Evolutionary conservation across 2,329 filamentous ascomycete species (phyloP), one percentile per base, ranked within the genome.

Genomic region (Seiridium cupressi): DNA sequence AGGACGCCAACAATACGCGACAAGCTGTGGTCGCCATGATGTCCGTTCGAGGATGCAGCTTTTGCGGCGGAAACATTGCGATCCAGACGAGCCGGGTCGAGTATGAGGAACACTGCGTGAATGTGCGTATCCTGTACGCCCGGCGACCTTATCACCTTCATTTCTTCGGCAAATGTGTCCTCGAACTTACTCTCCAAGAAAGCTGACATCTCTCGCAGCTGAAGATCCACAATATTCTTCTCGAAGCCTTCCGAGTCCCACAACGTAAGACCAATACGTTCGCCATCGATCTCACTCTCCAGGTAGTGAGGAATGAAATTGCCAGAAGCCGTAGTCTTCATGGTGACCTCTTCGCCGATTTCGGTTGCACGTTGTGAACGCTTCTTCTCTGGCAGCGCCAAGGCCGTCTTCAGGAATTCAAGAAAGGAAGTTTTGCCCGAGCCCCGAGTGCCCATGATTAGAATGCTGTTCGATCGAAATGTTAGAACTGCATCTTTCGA

Each of bases 111-210:
- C 58, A 93, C 93, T 66, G 92, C 96, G 73, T 99, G 95, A 65
- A 99, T 97, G 74, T 99, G 95, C 55, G 94, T 97, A 79, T 99
- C 95, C 73, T 93, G 91, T 65, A 92, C 90, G 59, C 93, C 94
- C 34, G 95, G 94, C 57, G 93, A 93, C 69, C 95, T 90, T 63
- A 97, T 84, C 51, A 99, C 93, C 80, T 97, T 98, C 84, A 96
- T 96, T 80, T 99, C 95, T 77, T 99, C 95, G 54, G 87, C 87
- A 73, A 99, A 96, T 0, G 95, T 98, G 71, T 99, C 95, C 74
- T 99, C 94, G 68, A 99, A 99, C 76, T 98, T 98, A 80, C 90
- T 94, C 80, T 99, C 95, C 61, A 99, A 81, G 78, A 99, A 99
- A 7, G 89, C 84, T 40, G 90, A 89, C 81, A 98, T 93, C 73